Conservation (phyloP, 768 basidiomycete species). For the Collybia mongolica region DNA sequence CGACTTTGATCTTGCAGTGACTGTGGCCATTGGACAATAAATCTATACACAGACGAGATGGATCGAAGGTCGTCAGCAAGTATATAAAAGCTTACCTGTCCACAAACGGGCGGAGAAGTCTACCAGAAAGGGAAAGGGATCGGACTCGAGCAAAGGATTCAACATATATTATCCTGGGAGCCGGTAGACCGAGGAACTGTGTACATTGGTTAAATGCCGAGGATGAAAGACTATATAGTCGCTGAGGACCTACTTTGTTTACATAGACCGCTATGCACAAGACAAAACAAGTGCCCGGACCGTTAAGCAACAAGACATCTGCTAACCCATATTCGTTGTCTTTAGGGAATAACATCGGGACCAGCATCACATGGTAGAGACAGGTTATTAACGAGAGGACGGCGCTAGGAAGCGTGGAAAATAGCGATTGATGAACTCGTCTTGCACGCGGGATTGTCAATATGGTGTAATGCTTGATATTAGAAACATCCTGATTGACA, state of each 20-base stretch:
- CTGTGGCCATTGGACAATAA: conserved; percentile 89
- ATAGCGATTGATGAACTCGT: conserved; percentile 75
- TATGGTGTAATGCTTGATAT: conserved; percentile 39
- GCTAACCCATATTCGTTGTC: conserved; percentile 36
- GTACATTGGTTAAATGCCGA: conserved; percentile 9
- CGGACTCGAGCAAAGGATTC: conserved; percentile 92
- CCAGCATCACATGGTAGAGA: conserved; percentile 57
- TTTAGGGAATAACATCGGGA: conserved; percentile 39
- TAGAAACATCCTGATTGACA: conserved; percentile 3
- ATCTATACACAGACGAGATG: conserved; percentile 39
- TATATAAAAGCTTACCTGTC: conserved; percentile 56
- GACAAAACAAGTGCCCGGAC: conserved; percentile 90
- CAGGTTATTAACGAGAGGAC: conserved; percentile 59
- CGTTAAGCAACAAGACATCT: conserved; percentile 86
- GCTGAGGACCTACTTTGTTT: conserved; percentile 57
- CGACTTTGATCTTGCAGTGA: conserved; percentile 37
- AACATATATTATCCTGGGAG: conserved; percentile 79
- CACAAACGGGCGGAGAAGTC: conserved; percentile 74
- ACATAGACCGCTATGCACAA: conserved; percentile 71
- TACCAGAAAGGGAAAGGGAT: conserved; percentile 81
- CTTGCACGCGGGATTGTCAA: conserved; percentile 85
- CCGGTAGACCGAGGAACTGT: conserved; percentile 73
- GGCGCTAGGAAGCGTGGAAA: conserved; percentile 69
- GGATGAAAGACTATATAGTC: neutral
- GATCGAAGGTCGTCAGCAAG: neutral